Evolutionary conservation across 129 eudicot genomes (phyloP), one percentile per base, ranked within the genome.

Genomic region (Artemisia annua): DNA sequence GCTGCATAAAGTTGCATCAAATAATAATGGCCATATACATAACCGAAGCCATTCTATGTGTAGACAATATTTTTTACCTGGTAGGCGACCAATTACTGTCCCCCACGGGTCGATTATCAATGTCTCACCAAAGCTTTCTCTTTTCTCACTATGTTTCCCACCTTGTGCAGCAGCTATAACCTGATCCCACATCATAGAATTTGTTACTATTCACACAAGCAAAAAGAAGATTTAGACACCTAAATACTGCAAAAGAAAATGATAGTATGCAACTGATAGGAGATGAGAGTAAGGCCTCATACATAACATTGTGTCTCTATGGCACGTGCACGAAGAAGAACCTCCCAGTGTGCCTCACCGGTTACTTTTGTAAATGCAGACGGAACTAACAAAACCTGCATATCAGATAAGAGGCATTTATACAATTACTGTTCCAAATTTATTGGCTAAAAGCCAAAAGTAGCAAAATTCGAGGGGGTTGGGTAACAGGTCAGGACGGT

Each of bases 101-200:
- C 98, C 98, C 98, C 98, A 93, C 11, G 98, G 98, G 85, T 93
- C 97, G 60, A 93, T 87, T 48, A 93, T 87, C 75, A 93, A 75
- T 48, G 97, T 84, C 62, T 93, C 96, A 48, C 98, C 98, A 79
- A 73, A 89, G 81, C 96, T 89, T 53, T 89, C 98, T 78, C 98
- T 86, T 70, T 79, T 84, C 39, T 89, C 96, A 67, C 82, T 89
- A 70, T 93, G 98, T 80, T 89, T 85, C 66, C 98, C 98, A 72
- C 90, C 92, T 87, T 93, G 98, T 69, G 98, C 92, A 49, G 98
- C 98, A 73, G 98, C 98, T 65, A 93, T 93, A 56, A 93, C 92
- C 97, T 91, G 87, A n/a, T 77, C 52, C 62, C 46, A 76, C 44
- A 52, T 50, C 59, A 53, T 26, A 13, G 20, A 35, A 39, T n/a